phyloP scores from a whole-genome alignment of 2,329 filamentous ascomycete genomes.

The Drechslera avenae region DNA sequence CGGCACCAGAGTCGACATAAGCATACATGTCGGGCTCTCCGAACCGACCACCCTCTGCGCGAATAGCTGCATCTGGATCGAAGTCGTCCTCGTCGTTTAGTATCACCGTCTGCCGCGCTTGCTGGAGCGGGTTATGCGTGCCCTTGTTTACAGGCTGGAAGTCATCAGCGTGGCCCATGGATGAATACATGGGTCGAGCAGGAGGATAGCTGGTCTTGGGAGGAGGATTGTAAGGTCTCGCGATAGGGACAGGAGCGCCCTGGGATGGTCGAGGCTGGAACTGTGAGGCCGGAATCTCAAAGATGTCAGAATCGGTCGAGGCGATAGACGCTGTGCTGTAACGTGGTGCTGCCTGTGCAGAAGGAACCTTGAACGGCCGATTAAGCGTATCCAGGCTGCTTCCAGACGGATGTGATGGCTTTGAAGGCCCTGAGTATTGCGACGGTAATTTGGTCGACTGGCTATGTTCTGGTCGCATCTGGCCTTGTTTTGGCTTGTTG shows the following conservation, averaged over 20 bases:
- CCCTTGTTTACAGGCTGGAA: conserved; percentile 47
- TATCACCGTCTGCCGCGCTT: conserved; percentile 49
- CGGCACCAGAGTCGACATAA: conserved; percentile 73
- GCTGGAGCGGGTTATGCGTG: conserved; percentile 35
- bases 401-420: conserved; percentile 5
- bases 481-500: conserved; percentile 58
- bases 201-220: conserved; percentile 55
- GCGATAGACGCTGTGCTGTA: conserved; percentile 31
- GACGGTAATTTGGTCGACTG: conserved; percentile 39
- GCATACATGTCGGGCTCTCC: conserved; percentile 60
- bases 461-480: conserved; percentile 58
- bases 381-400: conserved; percentile 10
- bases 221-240: conserved; percentile 55
- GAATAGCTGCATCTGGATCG: conserved; percentile 54
- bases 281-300: conserved; percentile 43
- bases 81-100: conserved; percentile 53
- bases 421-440: conserved; percentile 17
- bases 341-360: conserved; percentile 27
- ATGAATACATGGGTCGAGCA: conserved; percentile 59
- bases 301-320: conserved; percentile 38
- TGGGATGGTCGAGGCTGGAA: conserved; percentile 39
- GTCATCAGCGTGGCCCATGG: conserved; percentile 50
- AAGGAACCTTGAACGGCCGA: conserved; percentile 22
- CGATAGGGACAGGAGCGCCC: conserved; percentile 50
- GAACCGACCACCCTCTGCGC: conserved; percentile 55